Evolutionary conservation across 1,284 basidiomycete species (phyloP), one percentile per base, ranked within the genome.

Genomic region (Heterobasidion occidentale): DNA sequence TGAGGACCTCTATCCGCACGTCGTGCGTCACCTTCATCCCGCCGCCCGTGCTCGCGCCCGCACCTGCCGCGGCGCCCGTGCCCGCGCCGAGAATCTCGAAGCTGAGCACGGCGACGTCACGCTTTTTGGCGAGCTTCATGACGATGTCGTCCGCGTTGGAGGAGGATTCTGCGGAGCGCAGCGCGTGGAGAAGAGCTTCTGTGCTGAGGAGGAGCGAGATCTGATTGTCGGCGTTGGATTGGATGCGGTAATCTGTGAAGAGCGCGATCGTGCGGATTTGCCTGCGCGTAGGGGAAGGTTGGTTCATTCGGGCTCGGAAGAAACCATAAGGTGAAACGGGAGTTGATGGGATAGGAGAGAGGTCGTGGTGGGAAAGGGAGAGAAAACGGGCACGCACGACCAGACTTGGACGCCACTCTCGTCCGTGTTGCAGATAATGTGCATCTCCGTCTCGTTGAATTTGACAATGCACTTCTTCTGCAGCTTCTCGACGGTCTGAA

Each of bases 401-500:
- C 93, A 95, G 51, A 94, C 90, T 68, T 94, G 91, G 7, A 93
- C 87, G 2, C 92, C 91, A 7, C 90, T 91, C 61, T 90, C 88
- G 60, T 92, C 90, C 57, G 79, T 82, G 49, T 86, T 84, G 73
- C 90, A 93, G 56, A 95, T 94, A 61, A 94, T 87, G 59, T 87
- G 84, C 73, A 94, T 86, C 49, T 82, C 83, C 7, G 77, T 79
- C 60, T 88, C 83, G 0, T 84, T 85, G 62, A 94, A 88, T 63
- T 86, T 86, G 65, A 95, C 83, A 55, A 91, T 85, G 62, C 89
- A 92, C 72, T 78, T 81, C 67, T 89, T 91, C 64, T 94, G 88
- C 9, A 94, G 74, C 60, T 90, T 92, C 60, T 91, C 84, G n/a
- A 92, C 74, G 0, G 87, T 81, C 64, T 89, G 85, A 12, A 88